phyloP scores from a whole-genome alignment of 129 eudicot genomes.

The Pseudognaphalium luteoalbum region DNA sequence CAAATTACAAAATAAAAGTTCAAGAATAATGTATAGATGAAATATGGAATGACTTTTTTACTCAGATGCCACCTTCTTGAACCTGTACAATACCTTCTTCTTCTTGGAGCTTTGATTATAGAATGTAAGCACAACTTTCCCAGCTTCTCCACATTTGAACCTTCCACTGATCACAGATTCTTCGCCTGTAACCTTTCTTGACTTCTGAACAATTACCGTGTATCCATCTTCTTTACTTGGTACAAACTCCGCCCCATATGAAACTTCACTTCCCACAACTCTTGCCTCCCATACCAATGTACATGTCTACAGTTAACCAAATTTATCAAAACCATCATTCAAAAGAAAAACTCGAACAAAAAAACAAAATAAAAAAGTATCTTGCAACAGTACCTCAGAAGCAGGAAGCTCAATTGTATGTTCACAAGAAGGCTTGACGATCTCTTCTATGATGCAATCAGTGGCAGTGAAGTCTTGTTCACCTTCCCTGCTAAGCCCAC shows the following conservation, averaged over 20 bases:
- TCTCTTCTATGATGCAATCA: constrained; percentile 61
- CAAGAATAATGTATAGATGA: constrained; percentile 21
- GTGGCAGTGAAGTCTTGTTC: constrained; percentile 59
- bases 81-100: constrained; percentile 89
- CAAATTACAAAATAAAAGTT: constrained; percentile 33
- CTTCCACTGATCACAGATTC: constrained; percentile 56
- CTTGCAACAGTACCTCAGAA: constrained; percentile 48
- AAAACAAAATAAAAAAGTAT: background rate
- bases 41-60: constrained; percentile 20
- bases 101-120: constrained; percentile 78
- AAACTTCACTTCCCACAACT: constrained; percentile 68
- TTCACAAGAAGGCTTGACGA: constrained; percentile 57
- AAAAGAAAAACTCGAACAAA: background rate
- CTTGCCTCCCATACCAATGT: constrained; percentile 70
- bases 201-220: constrained; percentile 60
- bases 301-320: constrained; percentile 43
- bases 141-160: constrained; percentile 67
- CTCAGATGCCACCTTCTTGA: constrained; percentile 58
- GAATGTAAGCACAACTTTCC: constrained; percentile 74
- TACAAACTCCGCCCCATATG: constrained; percentile 76
- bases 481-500: constrained; percentile 79
- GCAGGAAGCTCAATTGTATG: constrained; percentile 61
- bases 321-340: background rate
- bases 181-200: constrained; percentile 58
- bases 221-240: constrained; percentile 71